phyloP scores from a whole-genome alignment of 2,329 filamentous ascomycete genomes.

The Furcasterigmium furcatum region DNA sequence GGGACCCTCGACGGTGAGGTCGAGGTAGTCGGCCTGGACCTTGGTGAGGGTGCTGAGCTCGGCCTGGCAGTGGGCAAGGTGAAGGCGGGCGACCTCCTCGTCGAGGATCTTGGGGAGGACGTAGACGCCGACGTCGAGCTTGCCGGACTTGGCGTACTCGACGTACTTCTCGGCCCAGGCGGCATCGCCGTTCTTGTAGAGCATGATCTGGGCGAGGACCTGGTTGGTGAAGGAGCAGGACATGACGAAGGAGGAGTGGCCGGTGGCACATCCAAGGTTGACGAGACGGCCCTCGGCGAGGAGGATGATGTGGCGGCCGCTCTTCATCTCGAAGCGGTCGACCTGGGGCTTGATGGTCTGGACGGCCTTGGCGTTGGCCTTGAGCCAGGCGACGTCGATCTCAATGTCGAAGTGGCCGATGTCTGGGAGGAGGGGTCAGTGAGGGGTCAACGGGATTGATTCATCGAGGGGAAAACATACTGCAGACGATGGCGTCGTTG shows the following conservation, averaged over 20 bases:
- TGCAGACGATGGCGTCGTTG: conserved; percentile 99
- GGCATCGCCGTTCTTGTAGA: conserved; percentile 89
- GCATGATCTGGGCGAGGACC: conserved; percentile 97
- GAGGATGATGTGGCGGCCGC: conserved; percentile 95
- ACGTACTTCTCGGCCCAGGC: conserved; percentile 91
- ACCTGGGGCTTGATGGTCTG: conserved; percentile 99
- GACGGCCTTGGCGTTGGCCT: conserved; percentile 89
- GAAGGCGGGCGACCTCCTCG: conserved; percentile 94
- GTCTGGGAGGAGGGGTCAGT: conserved; percentile 46
- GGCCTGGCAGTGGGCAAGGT: conserved; percentile 89
- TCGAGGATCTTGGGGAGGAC: conserved; percentile 98
- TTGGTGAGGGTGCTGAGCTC: conserved; percentile 84
- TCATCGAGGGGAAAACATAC: conserved; percentile 42
- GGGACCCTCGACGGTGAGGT: conserved; percentile 80
- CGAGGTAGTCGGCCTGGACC: conserved; percentile 93
- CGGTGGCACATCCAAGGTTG: conserved; percentile 98
- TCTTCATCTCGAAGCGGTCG: conserved; percentile 94
- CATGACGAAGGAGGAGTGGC: conserved; percentile 99
- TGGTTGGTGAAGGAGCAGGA: conserved; percentile 99
- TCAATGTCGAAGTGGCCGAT: conserved; percentile 99
- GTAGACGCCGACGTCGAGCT: conserved; percentile 90
- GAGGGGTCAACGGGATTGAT: conserved; percentile 5
- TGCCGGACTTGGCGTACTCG: conserved; percentile 90
- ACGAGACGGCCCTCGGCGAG: conserved; percentile 97
- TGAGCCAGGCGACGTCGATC: conserved; percentile 99